Conservation (phyloP, 805 yeast genomes). For the Clavispora carvajalis region DNA sequence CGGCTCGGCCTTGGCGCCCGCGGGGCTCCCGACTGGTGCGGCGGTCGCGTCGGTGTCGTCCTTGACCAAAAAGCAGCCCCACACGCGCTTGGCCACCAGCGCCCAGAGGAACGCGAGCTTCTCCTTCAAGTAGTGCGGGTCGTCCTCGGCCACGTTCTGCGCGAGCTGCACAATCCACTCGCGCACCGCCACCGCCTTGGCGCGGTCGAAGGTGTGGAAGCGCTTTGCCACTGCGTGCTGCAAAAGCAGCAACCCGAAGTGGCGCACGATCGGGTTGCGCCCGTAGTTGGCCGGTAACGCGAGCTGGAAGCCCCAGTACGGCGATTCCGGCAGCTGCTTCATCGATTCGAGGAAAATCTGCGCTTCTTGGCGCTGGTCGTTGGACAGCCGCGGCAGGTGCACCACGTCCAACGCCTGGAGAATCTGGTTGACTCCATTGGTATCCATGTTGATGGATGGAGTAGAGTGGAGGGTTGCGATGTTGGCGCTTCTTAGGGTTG, state of each 20-base stretch:
- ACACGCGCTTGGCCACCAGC: slow-evolving; percentile 78
- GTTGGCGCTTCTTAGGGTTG: too few species aligned
- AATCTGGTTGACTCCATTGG: slow-evolving; percentile 66
- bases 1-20: neutral
- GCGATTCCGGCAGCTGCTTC: slow-evolving; percentile 75
- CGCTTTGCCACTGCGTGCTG: slow-evolving; percentile 61
- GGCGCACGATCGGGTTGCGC: slow-evolving; percentile 69
- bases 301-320: slow-evolving; percentile 87
- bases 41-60: slow-evolving; percentile 24
- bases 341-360: slow-evolving; percentile 68
- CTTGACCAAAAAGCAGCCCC: slow-evolving; percentile 71
- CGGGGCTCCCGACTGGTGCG: neutral
- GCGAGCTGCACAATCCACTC: slow-evolving; percentile 83
- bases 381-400: slow-evolving; percentile 60
- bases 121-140: slow-evolving; percentile 87
- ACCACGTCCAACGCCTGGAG: slow-evolving; percentile 71
- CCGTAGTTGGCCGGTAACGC: slow-evolving; percentile 57
- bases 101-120: slow-evolving; percentile 91
- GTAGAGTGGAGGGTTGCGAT: too few species aligned
- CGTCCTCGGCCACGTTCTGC: slow-evolving; percentile 49
- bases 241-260: slow-evolving; percentile 79
- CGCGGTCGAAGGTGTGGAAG: slow-evolving; percentile 50
- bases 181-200: slow-evolving; percentile 63
- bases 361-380: slow-evolving; percentile 50
- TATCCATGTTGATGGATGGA: slow-evolving; percentile 66